Percentiles rank a stretch among this genome's conserved stretches.
Evolutionary conservation across 192 early-diverging fungal species (phyloP).

Genomic region (Entomortierella chlamydospora): DNA sequence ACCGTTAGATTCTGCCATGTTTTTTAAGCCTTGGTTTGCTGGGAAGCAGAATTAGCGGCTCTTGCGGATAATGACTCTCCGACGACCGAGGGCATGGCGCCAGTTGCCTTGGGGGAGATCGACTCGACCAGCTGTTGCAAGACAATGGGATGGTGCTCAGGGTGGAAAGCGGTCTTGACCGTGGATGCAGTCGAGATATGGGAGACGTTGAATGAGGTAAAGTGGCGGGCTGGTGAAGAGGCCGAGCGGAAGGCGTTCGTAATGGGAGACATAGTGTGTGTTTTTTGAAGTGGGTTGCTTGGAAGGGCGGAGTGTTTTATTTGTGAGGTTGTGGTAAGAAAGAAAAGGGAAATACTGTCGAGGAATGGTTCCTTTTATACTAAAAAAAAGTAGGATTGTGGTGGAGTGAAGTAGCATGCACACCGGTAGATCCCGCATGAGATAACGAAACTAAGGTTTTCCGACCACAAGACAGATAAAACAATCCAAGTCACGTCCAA

Average conservation of each 20-base stretch:
- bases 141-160: slow-evolving; percentile 47
- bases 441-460: too few species aligned
- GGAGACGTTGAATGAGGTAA: slow-evolving; percentile 34
- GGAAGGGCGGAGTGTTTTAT: background rate
- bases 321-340: too few species aligned
- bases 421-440: too few species aligned
- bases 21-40: background rate
- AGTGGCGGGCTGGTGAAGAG: slow-evolving; percentile 25
- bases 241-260: slow-evolving; percentile 48
- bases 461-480: too few species aligned
- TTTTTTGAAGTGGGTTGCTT: background rate
- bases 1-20: too few species aligned
- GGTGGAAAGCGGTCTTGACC: slow-evolving; percentile 40
- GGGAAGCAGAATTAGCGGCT: background rate
- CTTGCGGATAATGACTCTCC: background rate
- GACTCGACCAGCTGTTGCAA: slow-evolving; percentile 48
- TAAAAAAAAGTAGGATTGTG: too few species aligned
- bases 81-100: too few species aligned
- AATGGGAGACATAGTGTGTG: slow-evolving; percentile 38
- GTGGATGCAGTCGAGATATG: slow-evolving; percentile 24
- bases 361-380: too few species aligned
- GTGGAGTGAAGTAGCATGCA: too few species aligned
- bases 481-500: too few species aligned
- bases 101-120: slow-evolving; percentile 6
- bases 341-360: too few species aligned